phyloP scores from a whole-genome alignment of 2,329 filamentous ascomycete species.

The Stachybotrys echinatus region DNA sequence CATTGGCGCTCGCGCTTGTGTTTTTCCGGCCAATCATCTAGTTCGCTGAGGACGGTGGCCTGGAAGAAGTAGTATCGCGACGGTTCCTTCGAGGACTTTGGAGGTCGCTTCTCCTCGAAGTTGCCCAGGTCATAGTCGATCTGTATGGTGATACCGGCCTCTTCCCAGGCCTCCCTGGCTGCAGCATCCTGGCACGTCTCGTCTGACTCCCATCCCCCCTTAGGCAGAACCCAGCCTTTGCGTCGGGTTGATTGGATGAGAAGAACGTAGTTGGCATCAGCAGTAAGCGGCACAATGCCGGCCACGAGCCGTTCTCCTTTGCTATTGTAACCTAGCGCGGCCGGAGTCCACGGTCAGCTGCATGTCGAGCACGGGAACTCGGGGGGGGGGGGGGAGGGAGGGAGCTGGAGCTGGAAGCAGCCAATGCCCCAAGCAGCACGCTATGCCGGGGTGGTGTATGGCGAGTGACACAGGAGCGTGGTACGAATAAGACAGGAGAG shows the following conservation, averaged over 20 bases:
- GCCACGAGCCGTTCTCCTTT: slow-evolving; percentile 93
- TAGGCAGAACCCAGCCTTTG: slow-evolving; percentile 93
- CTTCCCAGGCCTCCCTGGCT: slow-evolving; percentile 92
- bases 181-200: slow-evolving; percentile 84
- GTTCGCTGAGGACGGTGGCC: slow-evolving; percentile 80
- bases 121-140: slow-evolving; percentile 81
- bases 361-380: slow-evolving; percentile 3
- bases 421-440: too few relatives aligned
- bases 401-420: background rate
- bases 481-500: background rate
- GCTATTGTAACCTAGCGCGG: slow-evolving; percentile 72
- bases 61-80: slow-evolving; percentile 77
- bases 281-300: slow-evolving; percentile 83
- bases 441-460: background rate
- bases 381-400: background rate
- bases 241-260: slow-evolving; percentile 89
- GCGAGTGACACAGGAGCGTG: background rate
- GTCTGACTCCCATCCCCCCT: slow-evolving; percentile 96
- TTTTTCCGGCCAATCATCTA: slow-evolving; percentile 86
- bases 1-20: slow-evolving; percentile 87
- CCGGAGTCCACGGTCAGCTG: slow-evolving; percentile 14
- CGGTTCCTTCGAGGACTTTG: slow-evolving; percentile 62
- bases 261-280: slow-evolving; percentile 82
- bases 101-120: slow-evolving; percentile 78
- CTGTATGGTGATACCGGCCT: slow-evolving; percentile 84